Base-by-base conservation (phyloP, 768 basidiomycete species). In the Mrakia hoshinonis region DNA sequence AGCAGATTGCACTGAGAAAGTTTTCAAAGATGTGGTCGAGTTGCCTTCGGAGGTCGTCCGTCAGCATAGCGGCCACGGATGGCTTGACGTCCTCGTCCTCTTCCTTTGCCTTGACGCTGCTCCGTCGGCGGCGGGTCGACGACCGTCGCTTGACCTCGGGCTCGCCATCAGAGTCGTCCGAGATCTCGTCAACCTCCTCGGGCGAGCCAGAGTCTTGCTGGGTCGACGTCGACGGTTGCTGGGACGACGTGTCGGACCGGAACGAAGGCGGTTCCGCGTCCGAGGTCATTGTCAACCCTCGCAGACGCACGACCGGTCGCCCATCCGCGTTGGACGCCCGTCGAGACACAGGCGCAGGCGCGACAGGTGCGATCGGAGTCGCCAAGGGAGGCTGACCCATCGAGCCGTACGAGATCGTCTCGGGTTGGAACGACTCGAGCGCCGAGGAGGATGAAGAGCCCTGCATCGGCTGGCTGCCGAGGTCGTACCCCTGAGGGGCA, bases 1-100 rank as follows among this genome's bases (percentile, higher is more conserved):
- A 94, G 48, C 94, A 98, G 67, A 90, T 85, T 67, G 83, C 85
- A 77, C 88, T 92, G 75, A 98, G 81, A 77, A 90, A 98, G 74
- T 89, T 87, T 77, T 92, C 87, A 81, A 98, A 96, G 77, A 96
- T 87, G 74, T 87, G 85, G 79, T 96, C 92, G 65, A 98, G 88
- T 76, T 91, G 88, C 24, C 82, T 80, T 69, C 86, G 85, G 75
- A 92, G 89, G 78, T 95, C 93, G 13, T 79, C 78, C 11, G 77
- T 78, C 36, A 79, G 76, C 3, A 68, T 20, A 4, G 31, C n/a
- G 22, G 66, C 34, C 36, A 5, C 15, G 1, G 34, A 18, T 3
- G 48, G 47, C 66, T 49, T 70, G 26, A 51, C 64, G 22, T 46
- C 51, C 24, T 65, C 64, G 22, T 46, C 51, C 24, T 65, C 69